These are phyloP conservation scores for Naganishia cerealis DNA, from an alignment of 1,284 basidiomycete genomes.

Conservation along the genomic window DNA sequence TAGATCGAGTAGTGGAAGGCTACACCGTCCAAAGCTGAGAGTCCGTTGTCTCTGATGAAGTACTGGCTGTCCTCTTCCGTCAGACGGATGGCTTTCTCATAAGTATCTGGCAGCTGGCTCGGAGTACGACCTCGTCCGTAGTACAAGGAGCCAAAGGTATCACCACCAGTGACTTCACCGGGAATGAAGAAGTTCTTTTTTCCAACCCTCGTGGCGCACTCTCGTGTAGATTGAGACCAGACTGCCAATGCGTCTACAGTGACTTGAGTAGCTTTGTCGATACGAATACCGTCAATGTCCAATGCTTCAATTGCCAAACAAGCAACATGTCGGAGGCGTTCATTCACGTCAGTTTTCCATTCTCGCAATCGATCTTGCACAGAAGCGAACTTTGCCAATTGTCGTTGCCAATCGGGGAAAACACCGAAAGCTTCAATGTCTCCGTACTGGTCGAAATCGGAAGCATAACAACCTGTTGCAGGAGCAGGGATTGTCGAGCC, in stretches of 20 bases:
- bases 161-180: constrained; percentile 90
- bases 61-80: constrained; percentile 65
- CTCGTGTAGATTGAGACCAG: constrained; percentile 71
- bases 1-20: constrained; percentile 92
- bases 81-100: constrained; percentile 62
- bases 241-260: constrained; percentile 73
- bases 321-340: constrained; percentile 71
- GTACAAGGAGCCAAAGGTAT: constrained; percentile 82
- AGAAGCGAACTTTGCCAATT: constrained; percentile 87
- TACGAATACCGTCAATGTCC: constrained; percentile 86
- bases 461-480: constrained; percentile 68
- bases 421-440: constrained; percentile 96
- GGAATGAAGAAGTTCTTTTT: constrained; percentile 86
- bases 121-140: constrained; percentile 81
- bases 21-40: constrained; percentile 69
- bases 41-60: constrained; percentile 69
- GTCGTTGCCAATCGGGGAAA: constrained; percentile 74
- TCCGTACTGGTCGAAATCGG: constrained; percentile 88
- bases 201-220: constrained; percentile 67
- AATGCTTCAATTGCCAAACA: constrained; percentile 81
- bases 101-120: constrained; percentile 63
- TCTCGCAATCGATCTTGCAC: constrained; percentile 90
- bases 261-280: constrained; percentile 89
- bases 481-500: constrained; percentile 64
- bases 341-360: constrained; percentile 75